Conservation (phyloP, 2,329 filamentous ascomycete genomes). For the Diaporthe vaccinii region DNA sequence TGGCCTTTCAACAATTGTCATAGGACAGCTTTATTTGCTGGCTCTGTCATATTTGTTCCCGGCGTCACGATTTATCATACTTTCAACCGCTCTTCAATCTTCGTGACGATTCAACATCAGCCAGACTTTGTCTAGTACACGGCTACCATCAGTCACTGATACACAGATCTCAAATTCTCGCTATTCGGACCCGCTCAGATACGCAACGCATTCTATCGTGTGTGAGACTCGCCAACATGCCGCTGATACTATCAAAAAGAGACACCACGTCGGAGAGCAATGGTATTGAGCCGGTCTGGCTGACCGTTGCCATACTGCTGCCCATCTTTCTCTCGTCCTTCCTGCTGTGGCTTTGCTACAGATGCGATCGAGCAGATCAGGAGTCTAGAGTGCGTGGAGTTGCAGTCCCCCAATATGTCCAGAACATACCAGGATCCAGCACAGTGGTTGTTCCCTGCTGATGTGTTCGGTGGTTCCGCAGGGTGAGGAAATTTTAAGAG, state of each 20-base stretch:
- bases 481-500: neutral
- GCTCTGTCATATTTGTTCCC: too few relatives aligned
- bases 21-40: neutral
- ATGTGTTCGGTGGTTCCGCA: neutral
- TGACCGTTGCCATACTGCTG: constrained; percentile 33
- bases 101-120: too few relatives aligned
- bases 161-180: neutral
- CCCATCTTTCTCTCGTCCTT: constrained; percentile 6
- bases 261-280: constrained; percentile 6
- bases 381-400: neutral
- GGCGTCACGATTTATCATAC: too few relatives aligned
- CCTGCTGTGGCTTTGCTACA: constrained; percentile 30
- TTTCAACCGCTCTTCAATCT: too few relatives aligned
- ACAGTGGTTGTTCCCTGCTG: neutral
- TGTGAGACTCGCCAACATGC: neutral
- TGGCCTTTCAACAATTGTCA: neutral
- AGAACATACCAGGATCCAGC: fast-evolving
- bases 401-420: too few relatives aligned
- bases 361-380: neutral
- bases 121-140: neutral
- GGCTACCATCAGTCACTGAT: too few relatives aligned
- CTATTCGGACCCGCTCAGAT: neutral
- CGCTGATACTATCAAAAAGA: constrained; percentile 10
- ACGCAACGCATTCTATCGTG: neutral
- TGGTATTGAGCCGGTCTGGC: constrained; percentile 33